A percentile compares a stretch with the other conserved stretches of the same genome.
phyloP scores from a whole-genome alignment of 768 basidiomycete genomes.

The Suillus spraguei region DNA sequence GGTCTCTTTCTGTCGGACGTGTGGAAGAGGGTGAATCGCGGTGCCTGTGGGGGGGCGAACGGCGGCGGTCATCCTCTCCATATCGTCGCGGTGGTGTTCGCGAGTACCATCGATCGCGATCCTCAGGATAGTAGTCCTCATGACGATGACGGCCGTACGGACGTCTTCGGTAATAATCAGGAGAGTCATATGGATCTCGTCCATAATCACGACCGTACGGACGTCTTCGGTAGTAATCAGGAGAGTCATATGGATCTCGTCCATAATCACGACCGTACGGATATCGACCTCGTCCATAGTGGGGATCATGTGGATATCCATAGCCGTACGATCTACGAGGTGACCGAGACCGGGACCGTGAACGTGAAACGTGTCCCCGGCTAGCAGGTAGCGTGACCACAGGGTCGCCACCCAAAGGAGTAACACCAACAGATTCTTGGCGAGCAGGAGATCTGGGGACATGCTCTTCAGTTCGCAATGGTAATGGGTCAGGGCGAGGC shows the following conservation, averaged over 20 bases:
- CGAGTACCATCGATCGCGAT: conserved; percentile 13
- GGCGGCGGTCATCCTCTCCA: not conserved
- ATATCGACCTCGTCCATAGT: conserved; percentile 12
- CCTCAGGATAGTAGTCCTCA: conserved; percentile 14
- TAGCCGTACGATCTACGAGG: conserved; percentile 16
- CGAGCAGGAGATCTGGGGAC: conserved; percentile 28
- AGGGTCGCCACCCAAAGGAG: conserved; percentile 13
- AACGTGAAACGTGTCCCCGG: conserved; percentile 13
- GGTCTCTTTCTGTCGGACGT: not conserved
- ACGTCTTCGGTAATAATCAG: conserved; percentile 3
- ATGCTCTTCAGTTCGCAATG: conserved; percentile 13
- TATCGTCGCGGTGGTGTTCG: not conserved
- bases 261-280: not conserved
- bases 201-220: not conserved
- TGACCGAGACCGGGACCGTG: conserved; percentile 22
- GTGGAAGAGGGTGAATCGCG: not conserved
- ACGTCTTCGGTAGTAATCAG: conserved; percentile 2
- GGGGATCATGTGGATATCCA: conserved; percentile 12
- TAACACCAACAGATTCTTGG: conserved; percentile 21
- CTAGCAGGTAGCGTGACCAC: conserved; percentile 10
- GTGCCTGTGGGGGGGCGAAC: not conserved
- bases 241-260: conserved; percentile 14
- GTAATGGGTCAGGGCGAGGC: conserved; percentile 27
- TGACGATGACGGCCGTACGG: conserved; percentile 4
- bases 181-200: conserved; percentile 14